Percentiles rank a stretch among this genome's conserved stretches.
These are phyloP conservation scores for Xylaria sp. DNA, from an alignment of 2,329 filamentous ascomycete species.

Conservation along the genomic window DNA sequence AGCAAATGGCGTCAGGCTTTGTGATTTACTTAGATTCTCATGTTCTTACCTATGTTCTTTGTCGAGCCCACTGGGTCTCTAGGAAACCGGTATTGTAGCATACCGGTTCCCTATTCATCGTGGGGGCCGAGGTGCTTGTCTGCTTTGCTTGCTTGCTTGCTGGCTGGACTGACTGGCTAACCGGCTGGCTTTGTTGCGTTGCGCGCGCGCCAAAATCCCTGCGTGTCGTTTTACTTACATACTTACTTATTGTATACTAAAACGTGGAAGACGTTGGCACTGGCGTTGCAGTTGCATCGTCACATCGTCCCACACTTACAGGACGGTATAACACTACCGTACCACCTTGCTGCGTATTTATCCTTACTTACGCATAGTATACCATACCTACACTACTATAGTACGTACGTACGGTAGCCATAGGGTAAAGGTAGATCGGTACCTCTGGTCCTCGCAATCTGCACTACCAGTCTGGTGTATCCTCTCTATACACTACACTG, in stretches of 20 bases:
- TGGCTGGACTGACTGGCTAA: background rate
- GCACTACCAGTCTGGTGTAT: background rate
- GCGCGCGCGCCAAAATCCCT: slow-evolving; percentile 3
- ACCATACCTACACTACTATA: background rate
- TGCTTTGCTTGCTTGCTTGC: too few species aligned
- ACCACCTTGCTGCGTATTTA: background rate
- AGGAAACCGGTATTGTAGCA: too few species aligned
- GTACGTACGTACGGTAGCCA: too few species aligned
- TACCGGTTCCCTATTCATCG: too few species aligned
- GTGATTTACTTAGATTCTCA: background rate
- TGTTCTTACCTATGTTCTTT: slow-evolving; percentile 9
- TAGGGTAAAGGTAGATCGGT: too few species aligned
- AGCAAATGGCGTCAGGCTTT: slow-evolving; percentile 32
- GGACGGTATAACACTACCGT: background rate
- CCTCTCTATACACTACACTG: background rate
- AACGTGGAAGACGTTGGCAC: background rate
- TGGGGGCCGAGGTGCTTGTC: too few species aligned
- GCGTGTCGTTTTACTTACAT: too few species aligned
- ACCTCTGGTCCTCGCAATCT: background rate
- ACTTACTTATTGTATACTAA: too few species aligned
- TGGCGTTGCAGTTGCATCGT: background rate
- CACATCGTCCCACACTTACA: slow-evolving; percentile 1
- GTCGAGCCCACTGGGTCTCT: slow-evolving; percentile 2
- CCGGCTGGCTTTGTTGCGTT: background rate
- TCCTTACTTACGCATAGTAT: background rate